These are phyloP conservation scores for Urtica urens DNA, from an alignment of 306 rosid species.

Conservation along the genomic window DNA sequence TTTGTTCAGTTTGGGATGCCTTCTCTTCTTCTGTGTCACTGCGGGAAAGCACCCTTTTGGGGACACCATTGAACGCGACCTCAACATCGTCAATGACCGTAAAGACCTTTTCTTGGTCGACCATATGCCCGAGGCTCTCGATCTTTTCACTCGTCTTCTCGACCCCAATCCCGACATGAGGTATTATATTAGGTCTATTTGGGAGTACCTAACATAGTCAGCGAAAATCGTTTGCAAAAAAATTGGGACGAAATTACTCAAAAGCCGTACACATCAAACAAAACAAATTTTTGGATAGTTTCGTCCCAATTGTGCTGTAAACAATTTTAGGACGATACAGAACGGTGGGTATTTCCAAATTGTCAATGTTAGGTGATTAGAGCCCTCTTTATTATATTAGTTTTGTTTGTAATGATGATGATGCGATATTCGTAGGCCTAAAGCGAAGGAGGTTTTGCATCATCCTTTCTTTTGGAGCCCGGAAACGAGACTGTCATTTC, in stretches of 20 bases:
- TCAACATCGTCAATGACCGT: conserved; percentile 24
- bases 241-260: too few species aligned
- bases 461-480: conserved; percentile 34
- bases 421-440: conserved; percentile 22
- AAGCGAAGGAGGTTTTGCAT: conserved; percentile 21
- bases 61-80: conserved; percentile 21
- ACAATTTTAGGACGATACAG: too few species aligned
- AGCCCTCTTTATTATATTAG: too few species aligned
- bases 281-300: too few species aligned
- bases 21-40: conserved; percentile 26
- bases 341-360: too few species aligned
- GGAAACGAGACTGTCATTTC: conserved; percentile 27
- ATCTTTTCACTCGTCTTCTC: conserved; percentile 22
- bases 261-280: too few species aligned
- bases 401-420: too few species aligned
- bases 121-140: conserved; percentile 21
- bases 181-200: too few species aligned
- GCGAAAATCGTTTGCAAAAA: too few species aligned
- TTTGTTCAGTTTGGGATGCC: conserved; percentile 27
- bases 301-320: too few species aligned
- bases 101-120: conserved; percentile 27
- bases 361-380: too few species aligned
- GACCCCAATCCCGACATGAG: conserved; percentile 19
- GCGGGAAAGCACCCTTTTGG: conserved; percentile 32
- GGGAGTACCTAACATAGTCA: too few species aligned